These are phyloP conservation scores for Fusarium illudens DNA, from an alignment of 2,329 filamentous ascomycete species.

Conservation along the genomic window DNA sequence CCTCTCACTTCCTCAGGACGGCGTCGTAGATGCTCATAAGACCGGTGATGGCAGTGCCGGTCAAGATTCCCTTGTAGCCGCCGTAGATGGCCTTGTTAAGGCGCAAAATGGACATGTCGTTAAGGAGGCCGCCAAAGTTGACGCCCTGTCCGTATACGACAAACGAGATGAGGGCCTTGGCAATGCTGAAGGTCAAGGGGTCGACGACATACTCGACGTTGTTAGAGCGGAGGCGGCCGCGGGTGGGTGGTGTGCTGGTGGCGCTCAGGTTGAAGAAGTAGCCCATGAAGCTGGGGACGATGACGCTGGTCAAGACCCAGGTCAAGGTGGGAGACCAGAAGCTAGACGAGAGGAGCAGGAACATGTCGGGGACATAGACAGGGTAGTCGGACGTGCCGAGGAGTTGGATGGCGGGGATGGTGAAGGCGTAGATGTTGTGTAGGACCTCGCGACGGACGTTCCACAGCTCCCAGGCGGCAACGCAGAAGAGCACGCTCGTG, in stretches of 20 bases:
- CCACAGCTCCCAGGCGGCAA: constrained; percentile 74
- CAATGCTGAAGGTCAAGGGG: constrained; percentile 88
- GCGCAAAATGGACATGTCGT: constrained; percentile 65
- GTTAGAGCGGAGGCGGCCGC: constrained; percentile 53
- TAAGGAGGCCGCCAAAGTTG: constrained; percentile 69
- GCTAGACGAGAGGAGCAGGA: constrained; percentile 74
- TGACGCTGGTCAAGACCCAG: constrained; percentile 77
- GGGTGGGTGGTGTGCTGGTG: constrained; percentile 53
- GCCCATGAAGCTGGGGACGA: constrained; percentile 75
- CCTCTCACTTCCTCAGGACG: constrained; percentile 71
- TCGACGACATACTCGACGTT: constrained; percentile 72
- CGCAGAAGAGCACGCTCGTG: constrained; percentile 72
- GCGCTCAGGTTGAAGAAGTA: constrained; percentile 91
- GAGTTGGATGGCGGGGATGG: constrained; percentile 68
- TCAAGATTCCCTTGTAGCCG: constrained; percentile 74
- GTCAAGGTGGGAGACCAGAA: constrained; percentile 87
- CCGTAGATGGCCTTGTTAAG: constrained; percentile 75
- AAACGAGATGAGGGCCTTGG: constrained; percentile 83
- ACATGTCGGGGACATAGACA: constrained; percentile 81
- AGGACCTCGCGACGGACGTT: constrained; percentile 76
- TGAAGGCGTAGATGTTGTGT: constrained; percentile 75
- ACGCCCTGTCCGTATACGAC: constrained; percentile 78
- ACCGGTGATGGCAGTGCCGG: constrained; percentile 73
- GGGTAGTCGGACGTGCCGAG: constrained; percentile 66
- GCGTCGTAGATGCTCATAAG: constrained; percentile 80